A percentile compares a stretch with the other conserved stretches of the same genome.
Conservation (phyloP, 2,329 filamentous ascomycete species). For the Penicillium sp. region DNA sequence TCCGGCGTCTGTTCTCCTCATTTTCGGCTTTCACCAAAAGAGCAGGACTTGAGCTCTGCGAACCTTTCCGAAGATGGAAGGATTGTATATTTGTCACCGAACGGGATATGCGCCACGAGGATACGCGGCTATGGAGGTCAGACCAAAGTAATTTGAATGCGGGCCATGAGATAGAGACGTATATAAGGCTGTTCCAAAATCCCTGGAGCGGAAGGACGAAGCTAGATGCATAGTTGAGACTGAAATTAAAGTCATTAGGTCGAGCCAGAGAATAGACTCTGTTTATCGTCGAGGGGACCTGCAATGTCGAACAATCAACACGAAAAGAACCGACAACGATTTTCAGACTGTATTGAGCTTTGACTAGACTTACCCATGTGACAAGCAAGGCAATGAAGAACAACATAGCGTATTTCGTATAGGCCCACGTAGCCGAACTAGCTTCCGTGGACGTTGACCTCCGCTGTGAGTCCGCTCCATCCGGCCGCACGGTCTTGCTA, state of each 20-base stretch:
- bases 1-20: background rate
- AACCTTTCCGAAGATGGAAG: background rate
- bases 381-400: conserved; percentile 45
- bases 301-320: background rate
- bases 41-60: background rate
- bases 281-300: conserved; percentile 72
- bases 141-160: conserved; percentile 52
- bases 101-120: background rate
- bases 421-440: conserved; percentile 41
- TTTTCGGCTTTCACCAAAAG: background rate
- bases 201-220: conserved; percentile 79
- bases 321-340: background rate
- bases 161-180: conserved; percentile 66
- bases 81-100: background rate
- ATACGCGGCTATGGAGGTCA: conserved; percentile 4
- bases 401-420: conserved; percentile 42
- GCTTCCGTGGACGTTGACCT: conserved; percentile 28
- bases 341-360: background rate
- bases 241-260: conserved; percentile 52
- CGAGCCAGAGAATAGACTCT: conserved; percentile 69
- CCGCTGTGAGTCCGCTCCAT: conserved; percentile 13
- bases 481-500: background rate
- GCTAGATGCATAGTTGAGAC: conserved; percentile 68
- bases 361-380: conserved; percentile 37
- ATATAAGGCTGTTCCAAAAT: conserved; percentile 81